Evolutionary conservation across 2,329 filamentous ascomycete genomes (phyloP), one percentile per base, ranked within the genome.

Genomic region (Penicillium frequentans): DNA sequence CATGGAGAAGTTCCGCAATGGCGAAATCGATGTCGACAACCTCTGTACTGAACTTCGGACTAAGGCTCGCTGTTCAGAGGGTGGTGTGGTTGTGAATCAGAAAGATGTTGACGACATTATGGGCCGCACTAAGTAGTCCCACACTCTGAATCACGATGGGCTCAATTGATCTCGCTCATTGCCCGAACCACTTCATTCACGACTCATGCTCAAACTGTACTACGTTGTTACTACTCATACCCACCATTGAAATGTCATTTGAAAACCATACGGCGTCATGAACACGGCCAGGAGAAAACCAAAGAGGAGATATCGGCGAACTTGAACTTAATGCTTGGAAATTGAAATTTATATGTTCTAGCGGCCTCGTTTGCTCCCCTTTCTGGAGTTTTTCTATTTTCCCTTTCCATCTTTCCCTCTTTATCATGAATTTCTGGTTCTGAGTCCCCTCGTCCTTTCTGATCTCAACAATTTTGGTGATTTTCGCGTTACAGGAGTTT

Each of bases 41-140:
- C 84, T 99, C 24, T 99, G 95, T 78, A 90, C 89, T 5, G 93
- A 99, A 72, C 85, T 99, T 14, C 90, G 93, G 63, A 90, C 93
- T 73, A 99, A 99, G 79, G 95, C 95, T 56, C 95, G 93, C 71
- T 99, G 95, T 75, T 96, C 92, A 0, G 79, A 96, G 65, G 89
- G 84, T 19, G 93, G 95, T 16, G 91, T 96, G 13, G 91, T 96
- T 19, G 90, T 99, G 24, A 89, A 92, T 60, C 88, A 96, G 77
- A 86, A 86, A 54, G 93, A 98, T 68, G 96, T 98, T 66, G 90
- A 96, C 70, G 85, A 82, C 42, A 89, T 92, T 52, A 82, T 93
- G 77, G 83, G 76, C 39, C 72, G 75, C 55, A 73, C 66, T 23
- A 68, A 70, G 31, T 71, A 70, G 57, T 19, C 19, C 14, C 19